Percentiles rank a stretch among this genome's conserved stretches.
These are phyloP conservation scores for Exophiala mesophila DNA, from an alignment of 2,329 filamentous ascomycete genomes.

Conservation along the genomic window DNA sequence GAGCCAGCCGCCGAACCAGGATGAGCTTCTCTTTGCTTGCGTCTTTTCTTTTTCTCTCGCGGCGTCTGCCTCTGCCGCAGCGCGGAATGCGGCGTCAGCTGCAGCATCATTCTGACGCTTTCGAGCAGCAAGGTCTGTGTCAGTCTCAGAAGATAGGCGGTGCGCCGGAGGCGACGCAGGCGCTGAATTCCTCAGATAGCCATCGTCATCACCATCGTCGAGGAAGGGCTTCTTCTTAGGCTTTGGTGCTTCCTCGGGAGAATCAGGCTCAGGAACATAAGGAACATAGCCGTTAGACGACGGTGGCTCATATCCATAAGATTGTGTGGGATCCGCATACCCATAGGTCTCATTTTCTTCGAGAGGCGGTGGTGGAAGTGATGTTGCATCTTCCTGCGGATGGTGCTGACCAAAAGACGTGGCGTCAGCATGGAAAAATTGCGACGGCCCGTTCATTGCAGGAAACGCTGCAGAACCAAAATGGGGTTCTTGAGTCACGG, in stretches of 20 bases:
- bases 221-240: slow-evolving; percentile 79
- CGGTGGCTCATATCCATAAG: slow-evolving; percentile 32
- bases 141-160: not conserved
- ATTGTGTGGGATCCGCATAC: slow-evolving; percentile 34
- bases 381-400: slow-evolving; percentile 13
- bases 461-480: slow-evolving; percentile 11
- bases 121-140: slow-evolving; percentile 19
- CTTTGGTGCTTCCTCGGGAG: slow-evolving; percentile 53
- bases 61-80: slow-evolving; percentile 26
- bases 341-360: slow-evolving; percentile 27
- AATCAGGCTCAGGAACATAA: slow-evolving; percentile 41
- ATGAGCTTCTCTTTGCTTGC: slow-evolving; percentile 30
- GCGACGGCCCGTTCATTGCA: not conserved
- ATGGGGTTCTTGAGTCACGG: slow-evolving; percentile 9
- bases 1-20: slow-evolving; percentile 86
- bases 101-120: slow-evolving; percentile 25
- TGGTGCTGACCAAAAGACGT: slow-evolving; percentile 10
- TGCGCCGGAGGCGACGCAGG: slow-evolving; percentile 3
- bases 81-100: slow-evolving; percentile 28
- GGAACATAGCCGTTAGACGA: slow-evolving; percentile 30
- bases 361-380: slow-evolving; percentile 9
- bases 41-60: slow-evolving; percentile 42
- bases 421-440: slow-evolving; percentile 2
- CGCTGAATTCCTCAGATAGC: slow-evolving; percentile 12
- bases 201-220: slow-evolving; percentile 62